These are phyloP conservation scores for Plasmopara muralis DNA, from an alignment of 352 stramenopile species.

Conservation along the genomic window DNA sequence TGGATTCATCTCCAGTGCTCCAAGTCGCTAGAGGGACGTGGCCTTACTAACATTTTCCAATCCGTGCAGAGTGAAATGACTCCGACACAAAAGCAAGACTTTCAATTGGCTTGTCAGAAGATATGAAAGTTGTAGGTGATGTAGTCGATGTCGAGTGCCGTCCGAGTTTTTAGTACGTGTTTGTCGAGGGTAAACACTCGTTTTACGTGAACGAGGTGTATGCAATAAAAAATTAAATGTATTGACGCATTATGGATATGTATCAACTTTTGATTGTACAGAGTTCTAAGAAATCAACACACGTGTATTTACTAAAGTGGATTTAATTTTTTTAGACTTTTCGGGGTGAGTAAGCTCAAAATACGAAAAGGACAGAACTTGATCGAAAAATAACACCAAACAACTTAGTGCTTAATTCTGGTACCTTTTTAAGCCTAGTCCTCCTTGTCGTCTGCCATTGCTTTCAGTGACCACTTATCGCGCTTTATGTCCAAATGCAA, in stretches of 20 bases:
- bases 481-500: slow-evolving; percentile 81
- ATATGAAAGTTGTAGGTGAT: slow-evolving; percentile 2
- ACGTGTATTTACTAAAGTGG: no score
- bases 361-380: no score
- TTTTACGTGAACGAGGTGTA: slow-evolving; percentile 2
- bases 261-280: no score
- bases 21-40: slow-evolving; percentile 39
- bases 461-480: slow-evolving; percentile 83
- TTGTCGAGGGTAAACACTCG: slow-evolving; percentile 9
- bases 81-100: slow-evolving; percentile 41
- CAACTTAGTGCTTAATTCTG: slow-evolving; percentile 9
- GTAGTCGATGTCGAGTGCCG: slow-evolving; percentile 23
- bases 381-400: slow-evolving; percentile 5
- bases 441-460: slow-evolving; percentile 65
- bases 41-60: slow-evolving; percentile 45
- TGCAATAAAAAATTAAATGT: no score
- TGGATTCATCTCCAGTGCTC: slow-evolving; percentile 74
- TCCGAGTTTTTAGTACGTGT: slow-evolving; percentile 5
- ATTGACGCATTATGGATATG: no score
- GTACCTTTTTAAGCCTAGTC: slow-evolving; percentile 30
- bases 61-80: slow-evolving; percentile 65
- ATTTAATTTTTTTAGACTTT: no score
- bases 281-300: no score
- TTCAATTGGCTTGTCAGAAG: slow-evolving; percentile 39
- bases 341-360: not conserved